Percentiles rank a stretch among this genome's conserved stretches.
Conservation (phyloP, 306 rosid species). For the Carpinus viminea region DNA sequence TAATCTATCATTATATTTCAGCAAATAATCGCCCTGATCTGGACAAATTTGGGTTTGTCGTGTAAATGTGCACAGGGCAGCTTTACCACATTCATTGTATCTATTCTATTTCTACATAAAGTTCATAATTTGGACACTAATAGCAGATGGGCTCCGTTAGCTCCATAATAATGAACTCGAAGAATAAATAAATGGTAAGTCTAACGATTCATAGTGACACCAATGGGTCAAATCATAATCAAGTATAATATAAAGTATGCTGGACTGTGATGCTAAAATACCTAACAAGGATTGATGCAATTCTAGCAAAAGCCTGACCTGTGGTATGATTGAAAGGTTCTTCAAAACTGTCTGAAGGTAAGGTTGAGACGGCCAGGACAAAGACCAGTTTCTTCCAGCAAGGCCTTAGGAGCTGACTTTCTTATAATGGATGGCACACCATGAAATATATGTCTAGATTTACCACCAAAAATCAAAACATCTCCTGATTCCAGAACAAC, state of each 20-base stretch:
- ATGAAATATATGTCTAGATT: conserved; percentile 61
- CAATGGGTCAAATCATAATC: neutral
- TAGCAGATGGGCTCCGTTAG: conserved; percentile 4
- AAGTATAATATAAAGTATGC: neutral
- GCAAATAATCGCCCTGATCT: neutral
- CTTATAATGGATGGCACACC: conserved; percentile 59
- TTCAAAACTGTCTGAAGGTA: conserved; percentile 57
- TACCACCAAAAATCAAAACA: conserved; percentile 71
- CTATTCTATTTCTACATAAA: neutral
- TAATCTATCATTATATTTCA: neutral
- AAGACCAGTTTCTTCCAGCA: conserved; percentile 41
- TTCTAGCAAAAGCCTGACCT: conserved; percentile 7
- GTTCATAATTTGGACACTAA: neutral
- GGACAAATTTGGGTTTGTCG: neutral
- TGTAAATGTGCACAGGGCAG: neutral
- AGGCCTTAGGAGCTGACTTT: conserved; percentile 51
- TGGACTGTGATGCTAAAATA: neutral
- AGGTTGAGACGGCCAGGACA: conserved; percentile 69
- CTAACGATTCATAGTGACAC: neutral
- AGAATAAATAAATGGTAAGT: neutral
- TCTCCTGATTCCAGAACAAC: conserved; percentile 67
- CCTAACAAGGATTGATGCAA: neutral
- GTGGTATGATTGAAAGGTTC: neutral
- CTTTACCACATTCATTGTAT: neutral
- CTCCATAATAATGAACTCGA: neutral